Percentiles rank a stretch among this genome's conserved stretches.
Evolutionary conservation across 768 basidiomycete species (phyloP).

Genomic region (Galerina marginata): DNA sequence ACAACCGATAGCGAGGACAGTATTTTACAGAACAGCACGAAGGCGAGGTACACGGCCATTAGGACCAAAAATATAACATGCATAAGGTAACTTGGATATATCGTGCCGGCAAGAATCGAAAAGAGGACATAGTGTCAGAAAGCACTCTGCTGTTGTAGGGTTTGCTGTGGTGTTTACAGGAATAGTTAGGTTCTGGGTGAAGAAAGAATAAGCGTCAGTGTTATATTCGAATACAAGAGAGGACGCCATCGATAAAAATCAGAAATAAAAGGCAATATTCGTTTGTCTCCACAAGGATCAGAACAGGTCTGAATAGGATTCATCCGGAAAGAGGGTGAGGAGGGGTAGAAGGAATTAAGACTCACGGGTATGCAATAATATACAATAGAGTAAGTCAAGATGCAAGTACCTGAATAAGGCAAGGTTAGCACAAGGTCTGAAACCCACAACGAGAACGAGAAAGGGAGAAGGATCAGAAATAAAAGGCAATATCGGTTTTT

Average conservation of each 20-base stretch:
- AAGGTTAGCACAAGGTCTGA: constrained; percentile 19
- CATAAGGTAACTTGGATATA: no score
- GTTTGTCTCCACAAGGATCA: constrained; percentile 62
- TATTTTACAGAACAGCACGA: not conserved
- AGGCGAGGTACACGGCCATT: not conserved
- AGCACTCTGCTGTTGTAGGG: not conserved
- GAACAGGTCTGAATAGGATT: constrained; percentile 72
- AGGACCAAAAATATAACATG: not conserved
- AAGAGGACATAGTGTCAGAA: not conserved
- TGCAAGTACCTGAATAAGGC: constrained; percentile 17
- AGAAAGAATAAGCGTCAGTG: not conserved
- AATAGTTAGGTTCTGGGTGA: not conserved
- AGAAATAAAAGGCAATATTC: constrained; percentile 59
- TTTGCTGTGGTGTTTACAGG: constrained; percentile 8
- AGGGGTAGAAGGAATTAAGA: constrained; percentile 20
- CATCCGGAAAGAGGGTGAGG: constrained; percentile 42
- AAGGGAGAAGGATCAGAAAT: constrained; percentile 37
- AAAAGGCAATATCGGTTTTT: constrained; percentile 72
- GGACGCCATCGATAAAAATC: constrained; percentile 25
- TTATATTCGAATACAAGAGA: not conserved
- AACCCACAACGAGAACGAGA: constrained; percentile 2
- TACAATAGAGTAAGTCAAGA: constrained; percentile 9
- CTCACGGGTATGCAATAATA: constrained; percentile 39
- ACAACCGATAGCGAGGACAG: not conserved
- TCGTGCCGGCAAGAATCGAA: not conserved